phyloP scores from a whole-genome alignment of 2,329 filamentous ascomycete genomes.

The Fusarium lyarnte region DNA sequence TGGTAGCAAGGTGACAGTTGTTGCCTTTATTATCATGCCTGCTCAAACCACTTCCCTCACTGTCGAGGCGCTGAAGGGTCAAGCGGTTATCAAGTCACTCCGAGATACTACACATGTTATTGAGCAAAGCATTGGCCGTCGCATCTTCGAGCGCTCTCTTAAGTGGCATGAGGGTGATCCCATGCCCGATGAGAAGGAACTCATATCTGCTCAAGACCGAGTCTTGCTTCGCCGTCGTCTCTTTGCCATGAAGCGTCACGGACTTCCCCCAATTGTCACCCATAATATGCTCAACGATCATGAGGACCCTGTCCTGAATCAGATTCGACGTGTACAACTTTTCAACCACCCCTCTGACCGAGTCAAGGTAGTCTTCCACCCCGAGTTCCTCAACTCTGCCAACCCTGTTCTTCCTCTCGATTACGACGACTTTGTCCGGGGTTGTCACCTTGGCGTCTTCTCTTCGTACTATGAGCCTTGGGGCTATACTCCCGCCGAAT shows the following conservation, averaged over 20 bases:
- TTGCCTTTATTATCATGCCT: slow-evolving; percentile 99
- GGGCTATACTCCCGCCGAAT: slow-evolving; percentile 98
- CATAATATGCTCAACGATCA: slow-evolving; percentile 98
- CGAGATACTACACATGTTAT: slow-evolving; percentile 93
- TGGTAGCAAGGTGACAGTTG: slow-evolving; percentile 91
- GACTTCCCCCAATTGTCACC: slow-evolving; percentile 92
- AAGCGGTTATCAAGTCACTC: slow-evolving; percentile 96
- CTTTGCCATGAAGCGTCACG: slow-evolving; percentile 95
- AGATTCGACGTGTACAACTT: slow-evolving; percentile 93
- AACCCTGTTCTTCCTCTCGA: slow-evolving; percentile 96
- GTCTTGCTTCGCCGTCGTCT: slow-evolving; percentile 90
- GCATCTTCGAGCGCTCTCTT: slow-evolving; percentile 92
- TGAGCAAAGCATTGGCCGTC: slow-evolving; percentile 89
- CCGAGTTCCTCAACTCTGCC: slow-evolving; percentile 94
- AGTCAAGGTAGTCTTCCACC: slow-evolving; percentile 98
- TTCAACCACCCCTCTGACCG: slow-evolving; percentile 96
- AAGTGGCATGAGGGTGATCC: slow-evolving; percentile 95
- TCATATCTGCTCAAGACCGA: slow-evolving; percentile 91
- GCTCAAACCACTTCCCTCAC: slow-evolving; percentile 95
- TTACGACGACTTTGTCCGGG: slow-evolving; percentile 98
- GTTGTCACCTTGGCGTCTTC: slow-evolving; percentile 95
- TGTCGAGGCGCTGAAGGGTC: slow-evolving; percentile 94
- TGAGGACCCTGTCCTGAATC: slow-evolving; percentile 94
- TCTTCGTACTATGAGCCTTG: slow-evolving; percentile 99
- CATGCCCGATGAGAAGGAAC: slow-evolving; percentile 94